Evolutionary conservation across 2,329 filamentous ascomycete genomes (phyloP), one percentile per base, ranked within the genome.

Genomic region (Iodosphaeria phyllophila): DNA sequence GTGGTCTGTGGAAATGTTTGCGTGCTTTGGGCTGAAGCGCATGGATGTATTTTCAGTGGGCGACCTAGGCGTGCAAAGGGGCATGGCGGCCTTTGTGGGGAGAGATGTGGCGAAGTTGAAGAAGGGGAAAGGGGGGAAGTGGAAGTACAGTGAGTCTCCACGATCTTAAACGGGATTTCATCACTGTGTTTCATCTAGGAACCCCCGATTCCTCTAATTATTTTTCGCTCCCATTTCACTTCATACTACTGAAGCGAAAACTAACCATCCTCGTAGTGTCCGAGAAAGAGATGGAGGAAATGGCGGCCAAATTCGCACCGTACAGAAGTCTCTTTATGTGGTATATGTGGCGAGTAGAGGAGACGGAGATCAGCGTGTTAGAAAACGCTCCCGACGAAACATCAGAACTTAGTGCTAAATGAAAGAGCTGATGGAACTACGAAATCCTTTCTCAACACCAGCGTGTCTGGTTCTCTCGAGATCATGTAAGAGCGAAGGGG

Each of bases 1-100:
- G 27, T 95, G 89, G 89, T 84, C 74, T 23, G 83, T 92, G 9
- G 84, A 93, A 56, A 95, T 98, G 89, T 98, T 98, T 57, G 80
- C 84, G 24, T 82, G 78, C 49, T 95, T 98, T 50, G 78, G 70
- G n/a, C 57, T 98, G 20, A 95, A 93, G 60, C 63, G 84, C 8
- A 75, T 83, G 61, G 86, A 98, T 51, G 79, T 98, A 13, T 92
- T 95, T 46, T 82, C 75, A 13, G 74, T 80, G 1, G 86, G 89
- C 1, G 86, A 98, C 51, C 52, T 98, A 32, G 89, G 89, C 4
- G 80, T 98, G 22, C 89, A 95, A 64, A 61, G 84, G 40, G 89
- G 89, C 7, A 92, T 93, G 73, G 89, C 89, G 2, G 74, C 77
- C 0, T 84, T 89, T 43, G 60, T 73, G 23, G 89, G 89, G 2